Evolutionary conservation across 352 stramenopile genomes (phyloP).

Genomic region (Nannochloropsis limnetica): DNA sequence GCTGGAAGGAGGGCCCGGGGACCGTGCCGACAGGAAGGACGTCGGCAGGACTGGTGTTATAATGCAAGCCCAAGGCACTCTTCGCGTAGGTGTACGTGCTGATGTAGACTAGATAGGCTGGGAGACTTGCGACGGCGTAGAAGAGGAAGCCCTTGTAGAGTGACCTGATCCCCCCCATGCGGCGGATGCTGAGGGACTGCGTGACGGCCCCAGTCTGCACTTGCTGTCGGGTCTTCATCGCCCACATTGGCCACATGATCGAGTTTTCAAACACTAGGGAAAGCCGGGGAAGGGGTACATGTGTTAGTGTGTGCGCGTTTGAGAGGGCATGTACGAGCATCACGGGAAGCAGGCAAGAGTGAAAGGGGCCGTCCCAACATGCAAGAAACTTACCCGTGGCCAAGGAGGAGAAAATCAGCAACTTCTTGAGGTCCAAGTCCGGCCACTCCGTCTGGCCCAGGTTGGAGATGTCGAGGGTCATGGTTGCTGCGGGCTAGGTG

Average conservation of each 20-base stretch:
- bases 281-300: not conserved
- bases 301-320: not conserved
- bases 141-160: slow-evolving; percentile 33
- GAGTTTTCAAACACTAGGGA: not conserved
- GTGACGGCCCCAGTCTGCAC: slow-evolving; percentile 31
- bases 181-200: not conserved
- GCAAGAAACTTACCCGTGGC: not conserved
- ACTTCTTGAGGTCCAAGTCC: slow-evolving; percentile 7
- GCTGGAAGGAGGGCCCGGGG: not conserved
- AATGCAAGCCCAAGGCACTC: not conserved
- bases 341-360: too few relatives aligned
- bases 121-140: slow-evolving; percentile 8
- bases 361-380: too few relatives aligned
- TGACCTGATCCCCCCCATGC: slow-evolving; percentile 16
- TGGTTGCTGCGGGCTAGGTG: not conserved
- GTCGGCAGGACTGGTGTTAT: not conserved
- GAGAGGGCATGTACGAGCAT: not conserved
- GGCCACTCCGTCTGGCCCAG: not conserved
- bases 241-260: slow-evolving; percentile 16
- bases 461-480: slow-evolving; percentile 11
- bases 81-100: slow-evolving; percentile 31
- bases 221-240: slow-evolving; percentile 18
- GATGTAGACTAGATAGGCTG: slow-evolving; percentile 11
- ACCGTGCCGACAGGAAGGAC: not conserved
- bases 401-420: not conserved